Percentiles rank a stretch among this genome's conserved stretches.
Evolutionary conservation across 1,139 yeast species (phyloP).

Genomic region (Nematodospora anomalae): DNA sequence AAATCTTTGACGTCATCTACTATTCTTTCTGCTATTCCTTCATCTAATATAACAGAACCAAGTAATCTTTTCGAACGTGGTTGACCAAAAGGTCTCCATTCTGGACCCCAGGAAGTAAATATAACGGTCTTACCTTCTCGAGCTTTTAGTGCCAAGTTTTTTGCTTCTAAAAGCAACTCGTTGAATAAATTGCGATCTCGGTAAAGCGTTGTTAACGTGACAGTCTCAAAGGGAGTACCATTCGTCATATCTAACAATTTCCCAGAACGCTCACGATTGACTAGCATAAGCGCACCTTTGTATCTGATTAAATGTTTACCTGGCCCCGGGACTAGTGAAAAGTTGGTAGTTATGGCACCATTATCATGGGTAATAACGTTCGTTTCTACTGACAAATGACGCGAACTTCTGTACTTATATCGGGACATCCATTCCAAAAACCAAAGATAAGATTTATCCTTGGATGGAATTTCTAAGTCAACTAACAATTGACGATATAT

Average conservation of each 20-base stretch:
- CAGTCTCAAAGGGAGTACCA: conserved; percentile 96
- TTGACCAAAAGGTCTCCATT: conserved; percentile 98
- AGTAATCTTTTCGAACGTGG: conserved; percentile 85
- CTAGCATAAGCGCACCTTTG: conserved; percentile 84
- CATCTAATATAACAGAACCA: conserved; percentile 83
- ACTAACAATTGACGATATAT: conserved; percentile 82
- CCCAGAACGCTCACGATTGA: conserved; percentile 88
- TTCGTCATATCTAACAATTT: conserved; percentile 83
- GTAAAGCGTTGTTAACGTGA: conserved; percentile 84
- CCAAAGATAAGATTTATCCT: conserved; percentile 94
- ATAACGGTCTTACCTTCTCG: conserved; percentile 94
- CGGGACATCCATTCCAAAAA: conserved; percentile 96
- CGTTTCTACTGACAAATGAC: conserved; percentile 91
- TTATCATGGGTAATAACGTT: conserved; percentile 86
- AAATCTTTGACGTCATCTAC: conserved; percentile 78
- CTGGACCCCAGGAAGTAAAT: conserved; percentile 96
- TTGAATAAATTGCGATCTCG: conserved; percentile 72
- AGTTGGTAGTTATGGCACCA: conserved; percentile 85
- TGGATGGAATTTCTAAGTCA: conserved; percentile 89
- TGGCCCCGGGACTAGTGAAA: conserved; percentile 96
- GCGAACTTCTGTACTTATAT: conserved; percentile 66
- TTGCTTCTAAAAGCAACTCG: conserved; percentile 82
- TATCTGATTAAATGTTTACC: conserved; percentile 88
- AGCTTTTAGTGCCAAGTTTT: conserved; percentile 72
- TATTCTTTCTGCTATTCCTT: conserved; percentile 66